Conservation (phyloP, 1,139 yeast genomes). For the Groenewaldozyma sp. region DNA sequence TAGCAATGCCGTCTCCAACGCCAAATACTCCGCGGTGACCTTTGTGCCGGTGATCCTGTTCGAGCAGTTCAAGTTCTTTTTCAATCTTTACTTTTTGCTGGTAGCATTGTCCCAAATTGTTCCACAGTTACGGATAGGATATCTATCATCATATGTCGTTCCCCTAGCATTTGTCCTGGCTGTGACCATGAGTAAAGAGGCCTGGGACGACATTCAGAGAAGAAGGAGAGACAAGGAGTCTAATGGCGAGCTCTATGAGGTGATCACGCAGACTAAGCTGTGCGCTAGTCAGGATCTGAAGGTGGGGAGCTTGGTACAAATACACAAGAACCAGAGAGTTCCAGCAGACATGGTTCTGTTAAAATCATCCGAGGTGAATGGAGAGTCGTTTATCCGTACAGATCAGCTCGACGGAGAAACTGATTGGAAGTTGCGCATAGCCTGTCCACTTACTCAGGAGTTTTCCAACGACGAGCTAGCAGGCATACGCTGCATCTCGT, state of each 20-base stretch:
- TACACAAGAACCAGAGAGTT: conserved; percentile 74
- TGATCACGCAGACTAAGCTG: conserved; percentile 36
- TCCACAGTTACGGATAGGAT: conserved; percentile 90
- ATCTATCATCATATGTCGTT: conserved; percentile 82
- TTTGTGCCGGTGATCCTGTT: conserved; percentile 83
- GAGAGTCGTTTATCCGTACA: conserved; percentile 90
- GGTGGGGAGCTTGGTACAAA: conserved; percentile 79
- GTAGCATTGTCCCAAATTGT: conserved; percentile 92
- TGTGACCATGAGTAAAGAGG: conserved; percentile 94
- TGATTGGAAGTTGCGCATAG: conserved; percentile 85
- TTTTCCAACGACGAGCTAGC: conserved; percentile 38
- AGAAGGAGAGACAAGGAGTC: conserved; percentile 86
- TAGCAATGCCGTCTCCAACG: conserved; percentile 82
- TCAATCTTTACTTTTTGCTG: conserved; percentile 79
- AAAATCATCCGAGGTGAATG: conserved; percentile 70
- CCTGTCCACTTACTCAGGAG: conserved; percentile 62
- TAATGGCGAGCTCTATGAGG: conserved; percentile 73
- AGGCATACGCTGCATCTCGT: conserved; percentile 49
- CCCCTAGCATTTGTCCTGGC: conserved; percentile 88
- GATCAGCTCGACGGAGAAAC: conserved; percentile 99
- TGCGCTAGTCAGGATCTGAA: conserved; percentile 58
- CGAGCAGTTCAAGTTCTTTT: conserved; percentile 95
- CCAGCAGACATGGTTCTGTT: conserved; percentile 89
- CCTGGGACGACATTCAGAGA: conserved; percentile 85
- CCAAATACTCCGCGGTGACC: conserved; percentile 82